Conservation (phyloP, 768 basidiomycete genomes). For the Omphalotus guepiniiformis region DNA sequence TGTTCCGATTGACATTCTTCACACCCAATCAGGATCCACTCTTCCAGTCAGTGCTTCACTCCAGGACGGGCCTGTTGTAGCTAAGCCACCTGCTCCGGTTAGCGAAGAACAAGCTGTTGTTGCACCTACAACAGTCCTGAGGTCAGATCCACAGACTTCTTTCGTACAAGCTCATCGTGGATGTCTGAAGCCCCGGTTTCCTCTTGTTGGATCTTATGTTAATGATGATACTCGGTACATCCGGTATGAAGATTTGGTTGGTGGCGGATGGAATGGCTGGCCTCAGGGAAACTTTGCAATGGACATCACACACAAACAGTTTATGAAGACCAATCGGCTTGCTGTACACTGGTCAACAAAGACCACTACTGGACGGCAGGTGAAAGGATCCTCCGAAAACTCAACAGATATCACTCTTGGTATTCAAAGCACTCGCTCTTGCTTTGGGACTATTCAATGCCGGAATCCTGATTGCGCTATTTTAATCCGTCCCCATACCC, state of each 20-base stretch:
- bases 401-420: neutral
- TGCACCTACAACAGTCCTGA: no score
- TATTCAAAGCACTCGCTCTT: neutral
- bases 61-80: no score
- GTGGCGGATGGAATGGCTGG: constrained; percentile 6
- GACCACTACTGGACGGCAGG: neutral
- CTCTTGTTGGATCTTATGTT: no score
- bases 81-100: no score
- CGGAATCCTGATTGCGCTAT: neutral
- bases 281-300: constrained; percentile 6
- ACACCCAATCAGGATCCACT: no score
- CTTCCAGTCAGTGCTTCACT: no score
- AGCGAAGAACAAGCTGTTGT: no score
- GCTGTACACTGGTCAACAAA: constrained; percentile 4
- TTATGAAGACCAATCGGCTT: neutral
- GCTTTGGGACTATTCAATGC: neutral
- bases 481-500: neutral
- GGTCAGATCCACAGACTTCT: no score
- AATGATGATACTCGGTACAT: neutral
- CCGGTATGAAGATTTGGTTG: neutral
- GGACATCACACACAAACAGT: neutral
- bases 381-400: neutral
- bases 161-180: no score
- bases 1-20: no score
- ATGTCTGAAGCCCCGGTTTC: no score